Evolutionary conservation across 169 alveolate species (phyloP).

Genomic region (Plasmodium cynomolgi): DNA sequence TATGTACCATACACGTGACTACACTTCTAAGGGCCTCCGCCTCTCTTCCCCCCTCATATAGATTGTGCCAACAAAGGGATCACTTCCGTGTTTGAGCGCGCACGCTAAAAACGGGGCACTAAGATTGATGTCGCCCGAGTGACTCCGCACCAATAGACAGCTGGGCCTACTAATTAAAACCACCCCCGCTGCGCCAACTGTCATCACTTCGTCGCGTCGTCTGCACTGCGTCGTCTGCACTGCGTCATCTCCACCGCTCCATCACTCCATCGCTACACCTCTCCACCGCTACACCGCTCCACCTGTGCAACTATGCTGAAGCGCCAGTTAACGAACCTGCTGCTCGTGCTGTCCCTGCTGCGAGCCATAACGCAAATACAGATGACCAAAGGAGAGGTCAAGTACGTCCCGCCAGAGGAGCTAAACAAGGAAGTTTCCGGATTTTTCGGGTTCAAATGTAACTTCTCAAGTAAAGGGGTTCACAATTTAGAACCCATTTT

Average conservation of each 20-base stretch:
- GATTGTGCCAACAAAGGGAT: background rate
- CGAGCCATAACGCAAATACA: background rate
- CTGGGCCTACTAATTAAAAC: background rate
- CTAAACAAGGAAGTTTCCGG: slow-evolving; percentile 12
- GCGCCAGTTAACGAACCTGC: background rate
- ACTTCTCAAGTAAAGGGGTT: slow-evolving; percentile 46
- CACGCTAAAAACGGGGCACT: background rate
- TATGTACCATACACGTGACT: background rate
- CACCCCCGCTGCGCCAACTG: too few species aligned
- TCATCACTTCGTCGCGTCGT: too few species aligned
- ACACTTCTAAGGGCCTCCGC: background rate
- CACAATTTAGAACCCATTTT: slow-evolving; percentile 59
- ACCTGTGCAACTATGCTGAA: background rate
- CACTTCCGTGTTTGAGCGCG: background rate
- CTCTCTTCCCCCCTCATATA: background rate
- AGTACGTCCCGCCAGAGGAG: background rate
- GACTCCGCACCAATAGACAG: background rate
- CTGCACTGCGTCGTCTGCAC: too few species aligned
- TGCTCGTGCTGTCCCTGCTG: background rate
- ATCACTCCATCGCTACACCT: background rate
- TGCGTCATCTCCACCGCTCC: background rate
- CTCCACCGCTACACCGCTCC: background rate
- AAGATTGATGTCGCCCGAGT: background rate
- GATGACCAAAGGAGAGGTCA: background rate
- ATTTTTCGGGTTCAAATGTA: slow-evolving; percentile 57